A percentile compares a stretch with the other conserved stretches of the same genome.
phyloP scores from a whole-genome alignment of 2,329 filamentous ascomycete genomes.

The Monascus ruber region DNA sequence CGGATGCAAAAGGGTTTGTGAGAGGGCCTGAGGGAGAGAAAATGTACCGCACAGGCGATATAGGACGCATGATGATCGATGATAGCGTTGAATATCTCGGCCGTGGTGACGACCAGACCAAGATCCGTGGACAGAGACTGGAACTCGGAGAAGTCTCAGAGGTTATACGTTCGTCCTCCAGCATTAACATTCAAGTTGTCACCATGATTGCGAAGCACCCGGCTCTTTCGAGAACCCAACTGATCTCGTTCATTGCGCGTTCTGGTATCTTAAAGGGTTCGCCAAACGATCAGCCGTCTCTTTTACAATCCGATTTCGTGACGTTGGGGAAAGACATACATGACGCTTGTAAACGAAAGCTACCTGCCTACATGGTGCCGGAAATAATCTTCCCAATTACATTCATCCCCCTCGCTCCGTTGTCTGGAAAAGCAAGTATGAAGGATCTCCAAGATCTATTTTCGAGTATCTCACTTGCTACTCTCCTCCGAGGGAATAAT shows the following conservation, averaged over 20 bases:
- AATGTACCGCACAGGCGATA: conserved; percentile 71
- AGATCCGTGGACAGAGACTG: conserved; percentile 69
- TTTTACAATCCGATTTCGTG: conserved; percentile 10
- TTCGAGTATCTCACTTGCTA: conserved; percentile 12
- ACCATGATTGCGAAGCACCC: conserved; percentile 20
- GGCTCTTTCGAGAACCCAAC: conserved; percentile 13
- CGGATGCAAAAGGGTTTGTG: conserved; percentile 14
- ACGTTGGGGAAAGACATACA: conserved; percentile 14
- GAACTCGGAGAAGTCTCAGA: conserved; percentile 61
- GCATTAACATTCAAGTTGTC: conserved; percentile 13
- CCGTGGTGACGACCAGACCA: conserved; percentile 69
- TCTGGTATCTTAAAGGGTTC: conserved; percentile 4
- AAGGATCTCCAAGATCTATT: conserved; percentile 21
- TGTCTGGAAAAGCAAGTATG: conserved; percentile 22
- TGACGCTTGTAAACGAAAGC: conserved; percentile 13
- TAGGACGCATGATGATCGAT: conserved; percentile 66
- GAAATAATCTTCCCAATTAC: conserved; percentile 16
- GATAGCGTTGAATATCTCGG: conserved; percentile 63
- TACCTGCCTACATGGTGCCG: conserved; percentile 18
- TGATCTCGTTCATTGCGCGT: conserved; percentile 18
- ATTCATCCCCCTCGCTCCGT: conserved; percentile 15
- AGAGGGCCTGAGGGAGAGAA: conserved; percentile 18
- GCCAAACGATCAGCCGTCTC: conserved; percentile 5
- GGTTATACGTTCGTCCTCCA: conserved; percentile 14
- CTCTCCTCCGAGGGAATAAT: conserved; percentile 12